phyloP scores from a whole-genome alignment of 2,329 filamentous ascomycete species.

The Dactylellina drechsleri region DNA sequence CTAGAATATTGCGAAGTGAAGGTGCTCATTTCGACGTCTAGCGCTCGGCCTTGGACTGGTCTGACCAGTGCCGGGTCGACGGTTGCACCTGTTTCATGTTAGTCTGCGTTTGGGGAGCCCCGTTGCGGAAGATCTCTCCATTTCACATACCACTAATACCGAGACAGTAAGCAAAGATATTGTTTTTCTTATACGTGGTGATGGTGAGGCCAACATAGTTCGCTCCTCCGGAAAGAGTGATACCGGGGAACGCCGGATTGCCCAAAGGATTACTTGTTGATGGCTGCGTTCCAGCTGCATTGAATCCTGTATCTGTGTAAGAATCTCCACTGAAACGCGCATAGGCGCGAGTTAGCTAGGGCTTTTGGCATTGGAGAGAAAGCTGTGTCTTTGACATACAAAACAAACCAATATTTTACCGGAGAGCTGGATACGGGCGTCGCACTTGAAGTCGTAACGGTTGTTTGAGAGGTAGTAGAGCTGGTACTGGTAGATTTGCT shows the following conservation, averaged over 20 bases:
- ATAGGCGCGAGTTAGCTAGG: background rate
- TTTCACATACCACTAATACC: conserved; percentile 19
- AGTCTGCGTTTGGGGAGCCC: background rate
- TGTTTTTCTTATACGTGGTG: conserved; percentile 62
- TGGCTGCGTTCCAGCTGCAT: conserved; percentile 66
- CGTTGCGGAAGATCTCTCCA: background rate
- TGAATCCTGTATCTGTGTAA: conserved; percentile 71
- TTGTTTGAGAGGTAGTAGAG: background rate
- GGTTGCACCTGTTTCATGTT: conserved; percentile 1
- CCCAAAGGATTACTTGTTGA: conserved; percentile 69
- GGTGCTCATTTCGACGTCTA: conserved; percentile 11
- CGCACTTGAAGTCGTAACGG: conserved; percentile 2
- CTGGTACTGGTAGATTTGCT: background rate
- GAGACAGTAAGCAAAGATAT: conserved; percentile 4
- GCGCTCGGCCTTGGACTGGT: conserved; percentile 1
- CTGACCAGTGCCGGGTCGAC: conserved; percentile 1
- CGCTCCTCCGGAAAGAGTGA: conserved; percentile 66
- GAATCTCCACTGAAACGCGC: conserved; percentile 67
- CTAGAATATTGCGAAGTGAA: background rate
- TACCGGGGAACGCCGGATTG: conserved; percentile 69
- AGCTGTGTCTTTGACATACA: background rate
- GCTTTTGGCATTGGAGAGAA: background rate
- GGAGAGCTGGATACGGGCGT: background rate
- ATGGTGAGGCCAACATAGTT: conserved; percentile 68
- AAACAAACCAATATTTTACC: conserved; percentile 12